These are phyloP conservation scores for Microsporum ferrugineum DNA, from an alignment of 2,329 filamentous ascomycete species.

Conservation along the genomic window DNA sequence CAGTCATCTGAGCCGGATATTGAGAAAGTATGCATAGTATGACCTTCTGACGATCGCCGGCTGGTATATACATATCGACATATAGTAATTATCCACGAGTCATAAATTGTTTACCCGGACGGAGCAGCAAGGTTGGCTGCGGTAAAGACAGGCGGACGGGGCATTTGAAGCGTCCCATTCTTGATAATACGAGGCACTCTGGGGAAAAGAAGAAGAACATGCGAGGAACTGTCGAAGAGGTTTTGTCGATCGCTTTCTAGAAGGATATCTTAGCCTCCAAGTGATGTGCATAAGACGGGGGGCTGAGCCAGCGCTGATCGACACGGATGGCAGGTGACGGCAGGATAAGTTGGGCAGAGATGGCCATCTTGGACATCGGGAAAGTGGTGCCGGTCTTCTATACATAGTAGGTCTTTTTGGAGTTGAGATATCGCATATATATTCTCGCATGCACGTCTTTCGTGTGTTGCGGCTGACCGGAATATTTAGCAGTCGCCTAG, in stretches of 20 bases:
- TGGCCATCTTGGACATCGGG: neutral
- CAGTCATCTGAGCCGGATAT: neutral
- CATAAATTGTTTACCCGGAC: neutral
- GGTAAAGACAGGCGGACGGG: neutral
- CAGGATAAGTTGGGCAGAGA: neutral
- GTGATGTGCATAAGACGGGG: neutral
- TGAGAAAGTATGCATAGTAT: neutral
- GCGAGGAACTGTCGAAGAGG: neutral
- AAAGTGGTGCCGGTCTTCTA: neutral
- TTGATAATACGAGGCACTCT: neutral
- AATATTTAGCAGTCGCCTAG: neutral
- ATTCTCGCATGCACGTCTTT: too few relatives aligned
- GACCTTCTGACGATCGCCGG: neutral
- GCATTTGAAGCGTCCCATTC: neutral
- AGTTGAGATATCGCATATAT: too few relatives aligned
- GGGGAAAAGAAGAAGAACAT: neutral
- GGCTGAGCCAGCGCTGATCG: neutral
- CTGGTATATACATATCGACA: neutral
- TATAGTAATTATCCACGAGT: neutral
- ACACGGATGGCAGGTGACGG: neutral
- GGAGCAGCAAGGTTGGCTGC: neutral
- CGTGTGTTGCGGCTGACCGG: neutral
- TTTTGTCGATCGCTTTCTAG: slow-evolving; percentile 1
- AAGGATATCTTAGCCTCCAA: neutral
- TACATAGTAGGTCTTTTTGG: neutral